Evolutionary conservation across 768 basidiomycete species (phyloP).

Genomic region (Hericium rajendrae): DNA sequence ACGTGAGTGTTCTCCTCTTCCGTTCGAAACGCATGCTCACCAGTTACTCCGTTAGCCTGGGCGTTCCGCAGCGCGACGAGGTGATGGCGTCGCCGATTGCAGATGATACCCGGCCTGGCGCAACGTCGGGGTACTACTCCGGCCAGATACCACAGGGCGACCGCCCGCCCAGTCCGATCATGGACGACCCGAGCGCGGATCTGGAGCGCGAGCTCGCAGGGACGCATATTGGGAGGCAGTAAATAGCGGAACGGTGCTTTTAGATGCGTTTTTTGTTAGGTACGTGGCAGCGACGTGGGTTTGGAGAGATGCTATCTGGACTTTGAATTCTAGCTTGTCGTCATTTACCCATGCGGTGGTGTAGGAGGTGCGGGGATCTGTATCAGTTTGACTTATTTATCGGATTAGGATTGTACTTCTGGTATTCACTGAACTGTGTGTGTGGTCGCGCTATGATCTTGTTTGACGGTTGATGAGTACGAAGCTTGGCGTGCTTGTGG

Average conservation of each 20-base stretch:
- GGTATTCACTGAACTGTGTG: no score
- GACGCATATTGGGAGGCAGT: conserved; percentile 38
- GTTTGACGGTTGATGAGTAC: no score
- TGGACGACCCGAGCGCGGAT: conserved; percentile 80
- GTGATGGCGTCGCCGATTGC: conserved; percentile 68
- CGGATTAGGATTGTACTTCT: no score
- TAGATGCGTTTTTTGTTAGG: no score
- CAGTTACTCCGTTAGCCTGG: conserved; percentile 38
- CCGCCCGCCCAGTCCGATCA: conserved; percentile 55
- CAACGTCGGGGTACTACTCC: conserved; percentile 58
- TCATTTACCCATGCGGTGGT: no score
- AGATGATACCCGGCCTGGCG: conserved; percentile 50
- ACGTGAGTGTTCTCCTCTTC: conserved; percentile 39
- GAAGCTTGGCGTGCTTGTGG: no score
- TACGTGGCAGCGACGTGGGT: no score
- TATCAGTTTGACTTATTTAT: no score
- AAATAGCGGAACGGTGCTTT: neutral
- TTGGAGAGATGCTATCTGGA: no score
- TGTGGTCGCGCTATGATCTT: no score
- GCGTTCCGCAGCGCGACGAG: conserved; percentile 74
- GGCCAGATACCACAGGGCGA: conserved; percentile 19
- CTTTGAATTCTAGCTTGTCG: no score
- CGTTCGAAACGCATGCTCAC: neutral
- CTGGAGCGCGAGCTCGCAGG: conserved; percentile 81
- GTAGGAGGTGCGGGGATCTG: no score